Evolutionary conservation across 345 rosid species (phyloP), one percentile per base, ranked within the genome.

Genomic region (Raphanus sativus): DNA sequence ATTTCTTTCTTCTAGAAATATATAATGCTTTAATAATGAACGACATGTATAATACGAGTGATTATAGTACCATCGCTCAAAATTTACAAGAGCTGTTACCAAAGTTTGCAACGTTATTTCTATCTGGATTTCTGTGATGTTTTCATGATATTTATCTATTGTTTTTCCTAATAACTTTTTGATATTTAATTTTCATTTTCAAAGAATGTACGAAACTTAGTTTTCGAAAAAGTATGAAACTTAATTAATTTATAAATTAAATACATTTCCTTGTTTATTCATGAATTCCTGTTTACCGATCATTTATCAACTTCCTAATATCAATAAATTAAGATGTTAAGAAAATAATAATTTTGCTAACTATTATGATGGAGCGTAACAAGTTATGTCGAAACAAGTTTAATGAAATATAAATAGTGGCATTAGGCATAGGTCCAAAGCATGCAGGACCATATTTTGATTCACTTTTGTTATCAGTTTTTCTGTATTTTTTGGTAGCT

Each of bases 301-400:
- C 6, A n/a, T 62, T n/a, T 61, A 62, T 30, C 21, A 61, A 61
- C 38, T 29, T 29, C 4, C 24, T 13, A 30, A 30, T 1, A 61
- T 61, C 65, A 61, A 60, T 61, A 62, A 62, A 30, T 1, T 42
- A 32, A n/a, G 25, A 32, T 62, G 3, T 30, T 15, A 7, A 26
- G 5, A 67, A 15, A 34, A 64, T 6, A 8, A 40, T 8, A 15
- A 67, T 40, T 42, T 21, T 38, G 33, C 29, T 17, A 13, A 29
- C 56, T 40, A 40, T 25, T 40, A 61, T 36, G 74, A 58, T 3
- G 17, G 62, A 78, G 77, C 74, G 26, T 56, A 78, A 66, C 65
- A 67, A 78, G 74, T 73, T 17, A 73, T 17, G 70, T 67, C 70
- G 29, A 78, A 73, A 67, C 74, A 78, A 77, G 81, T 78, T 50